Evolutionary conservation across 2,329 filamentous ascomycete genomes (phyloP), one percentile per base, ranked within the genome.

Genomic region (Trichoderma brevicompactum): DNA sequence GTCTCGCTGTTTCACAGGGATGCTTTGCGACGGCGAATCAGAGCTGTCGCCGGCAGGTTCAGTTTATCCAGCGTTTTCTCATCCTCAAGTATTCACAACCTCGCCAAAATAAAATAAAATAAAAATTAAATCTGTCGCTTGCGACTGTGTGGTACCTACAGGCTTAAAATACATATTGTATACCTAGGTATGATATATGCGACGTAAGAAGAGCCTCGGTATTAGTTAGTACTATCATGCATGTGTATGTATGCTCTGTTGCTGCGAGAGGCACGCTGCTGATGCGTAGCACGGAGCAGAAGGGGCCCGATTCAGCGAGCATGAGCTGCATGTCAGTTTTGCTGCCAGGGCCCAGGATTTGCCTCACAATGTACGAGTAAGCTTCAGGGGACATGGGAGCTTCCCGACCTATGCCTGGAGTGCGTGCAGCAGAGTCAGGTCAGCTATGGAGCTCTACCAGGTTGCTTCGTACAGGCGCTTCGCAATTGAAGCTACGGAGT

Each of bases 351-450:
- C 23, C 23, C 23, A 28, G 23, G 23, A 3, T 28, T 28, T 28
- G 23, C 23, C 23, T 28, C 23, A 49, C 38, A 1, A 19, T 49
- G 34, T 48, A 32, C 43, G 17, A 41, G 58, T 61, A 44, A 34
- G 46, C 38, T 52, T 62, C 38, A 52, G 58, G 58, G 59, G 59
- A 49, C 56, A 13, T 23, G 23, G 23, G 23, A 28, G 23, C 23
- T 28, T 28, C 23, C 17, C 50, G 38, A n/a, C 32, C 50, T 53
- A 15, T 4, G 34, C 32, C 32, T 36, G 19, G 43, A 60, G 56
- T 49, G 56, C 56, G 34, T 60, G 43, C 56, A 60, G 56, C 44
- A 60, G 34, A 38, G 19, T 60, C 56, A 60, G 56, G 56, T 60
- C 56, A 28, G 23, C 23, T 28, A 28, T 28, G 23, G 23, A 28